Conservation (phyloP, 2,329 filamentous ascomycete genomes). For the Westerdykella ornata region DNA sequence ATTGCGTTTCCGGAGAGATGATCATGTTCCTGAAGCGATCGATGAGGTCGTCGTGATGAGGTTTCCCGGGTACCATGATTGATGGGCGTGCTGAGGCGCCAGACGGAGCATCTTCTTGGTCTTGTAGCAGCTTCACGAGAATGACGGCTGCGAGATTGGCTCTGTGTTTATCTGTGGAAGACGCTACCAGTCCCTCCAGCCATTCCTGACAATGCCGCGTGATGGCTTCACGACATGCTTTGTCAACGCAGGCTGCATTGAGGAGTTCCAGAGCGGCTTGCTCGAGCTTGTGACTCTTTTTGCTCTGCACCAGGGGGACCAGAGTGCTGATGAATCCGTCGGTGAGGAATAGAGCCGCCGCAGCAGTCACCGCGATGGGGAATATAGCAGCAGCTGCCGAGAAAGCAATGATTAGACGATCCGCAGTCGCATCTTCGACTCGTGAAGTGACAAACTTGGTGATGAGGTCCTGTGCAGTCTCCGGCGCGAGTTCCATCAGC, state of each 20-base stretch:
- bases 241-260: conserved; percentile 84
- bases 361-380: conserved; percentile 71
- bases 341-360: conserved; percentile 72
- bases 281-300: conserved; percentile 80
- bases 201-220: conserved; percentile 78
- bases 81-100: conserved; percentile 22
- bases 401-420: conserved; percentile 85
- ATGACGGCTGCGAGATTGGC: conserved; percentile 48
- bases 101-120: conserved; percentile 35
- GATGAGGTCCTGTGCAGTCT: conserved; percentile 63
- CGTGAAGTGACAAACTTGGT: conserved; percentile 67
- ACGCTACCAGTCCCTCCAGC: conserved; percentile 76
- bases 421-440: conserved; percentile 67
- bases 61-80: conserved; percentile 27
- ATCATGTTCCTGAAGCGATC: conserved; percentile 58
- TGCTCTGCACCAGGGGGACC: conserved; percentile 67
- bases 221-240: conserved; percentile 73
- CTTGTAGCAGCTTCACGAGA: conserved; percentile 46
- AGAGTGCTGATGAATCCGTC: conserved; percentile 79
- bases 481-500: conserved; percentile 69
- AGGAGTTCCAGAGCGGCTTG: conserved; percentile 81
- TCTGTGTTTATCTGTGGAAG: conserved; percentile 52
- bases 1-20: conserved; percentile 51
- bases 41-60: conserved; percentile 46
- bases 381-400: conserved; percentile 87